Evolutionary conservation across 805 yeast species (phyloP), one percentile per base, ranked within the genome.

Genomic region (Candida suzukii): DNA sequence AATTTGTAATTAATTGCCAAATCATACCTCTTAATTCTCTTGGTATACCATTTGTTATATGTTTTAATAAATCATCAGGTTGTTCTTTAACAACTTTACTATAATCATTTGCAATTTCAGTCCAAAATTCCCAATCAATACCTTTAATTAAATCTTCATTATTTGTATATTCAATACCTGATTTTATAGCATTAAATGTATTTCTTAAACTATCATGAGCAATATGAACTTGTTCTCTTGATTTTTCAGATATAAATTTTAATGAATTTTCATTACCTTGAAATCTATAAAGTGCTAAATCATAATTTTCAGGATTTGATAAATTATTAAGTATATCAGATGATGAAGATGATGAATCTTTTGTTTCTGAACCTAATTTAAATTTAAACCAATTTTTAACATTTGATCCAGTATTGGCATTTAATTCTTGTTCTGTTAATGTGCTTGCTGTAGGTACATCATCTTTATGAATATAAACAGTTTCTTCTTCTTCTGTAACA

Each of bases 121-220:
- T 74, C 98, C 98, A 91, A 57, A 87, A 85, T 35, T 83, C 85
- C 93, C 93, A 85, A 56, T 83, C 86, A 37, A 80, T 72, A 21
- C 71, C 66, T 45, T 56, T 40, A 11, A 63, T 51, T 21, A 62
- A 39, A 22, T 46, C 50, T 35, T 49, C 56, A 40, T 61, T 53
- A 32, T 64, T 58, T 25, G 68, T 59, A 13, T 63, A 61, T 34
- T 56, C 58, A n/a, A 73, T 70, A 9, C 78, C 74, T 21, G 61
- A 58, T 42, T 68, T 71, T 46, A 74, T 74, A 47, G 71, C 76
- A 43, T 70, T 68, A 52, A 74, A 65, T 2, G 66, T 64, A 33
- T 51, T 52, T 46, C 67, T 71, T 20, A 76, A 53, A 11, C 66
- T 62, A 38, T 61, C 60, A n/a, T 71, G 61, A 40, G 81, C 80